phyloP scores from a whole-genome alignment of 1,284 basidiomycete species.

The Puccinia triticina region DNA sequence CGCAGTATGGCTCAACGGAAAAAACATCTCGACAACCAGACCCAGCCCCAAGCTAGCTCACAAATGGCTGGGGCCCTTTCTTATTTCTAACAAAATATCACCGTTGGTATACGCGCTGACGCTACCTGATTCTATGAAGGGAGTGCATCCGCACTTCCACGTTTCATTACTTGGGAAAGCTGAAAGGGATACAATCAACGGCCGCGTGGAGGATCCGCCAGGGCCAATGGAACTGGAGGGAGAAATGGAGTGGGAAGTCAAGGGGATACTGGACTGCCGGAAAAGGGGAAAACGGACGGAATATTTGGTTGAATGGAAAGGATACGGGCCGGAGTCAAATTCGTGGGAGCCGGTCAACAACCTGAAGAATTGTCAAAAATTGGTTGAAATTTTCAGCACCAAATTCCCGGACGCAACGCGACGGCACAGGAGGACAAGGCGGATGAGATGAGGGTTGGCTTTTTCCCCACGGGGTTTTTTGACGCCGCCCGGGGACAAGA shows the following conservation, averaged over 20 bases:
- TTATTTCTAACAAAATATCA: too few relatives aligned
- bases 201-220: neutral
- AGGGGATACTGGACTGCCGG: too few relatives aligned
- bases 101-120: too few relatives aligned
- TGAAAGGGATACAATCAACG: neutral
- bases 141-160: too few relatives aligned
- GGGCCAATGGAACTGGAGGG: neutral
- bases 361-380: neutral
- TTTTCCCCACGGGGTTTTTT: too few relatives aligned
- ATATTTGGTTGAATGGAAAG: conserved; percentile 10
- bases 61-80: too few relatives aligned
- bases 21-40: too few relatives aligned
- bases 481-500: too few relatives aligned
- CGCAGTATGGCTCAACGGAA: too few relatives aligned
- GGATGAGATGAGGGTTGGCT: neutral
- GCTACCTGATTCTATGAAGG: too few relatives aligned
- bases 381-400: neutral
- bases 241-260: neutral
- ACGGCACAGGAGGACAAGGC: neutral
- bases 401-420: neutral
- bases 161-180: too few relatives aligned
- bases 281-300: neutral
- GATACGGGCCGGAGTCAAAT: neutral
- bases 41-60: too few relatives aligned
- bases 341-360: neutral